Percentiles rank a stretch among this genome's conserved stretches.
Evolutionary conservation across 306 rosid species (phyloP).

Genomic region (Cyamopsis tetragonoloba): DNA sequence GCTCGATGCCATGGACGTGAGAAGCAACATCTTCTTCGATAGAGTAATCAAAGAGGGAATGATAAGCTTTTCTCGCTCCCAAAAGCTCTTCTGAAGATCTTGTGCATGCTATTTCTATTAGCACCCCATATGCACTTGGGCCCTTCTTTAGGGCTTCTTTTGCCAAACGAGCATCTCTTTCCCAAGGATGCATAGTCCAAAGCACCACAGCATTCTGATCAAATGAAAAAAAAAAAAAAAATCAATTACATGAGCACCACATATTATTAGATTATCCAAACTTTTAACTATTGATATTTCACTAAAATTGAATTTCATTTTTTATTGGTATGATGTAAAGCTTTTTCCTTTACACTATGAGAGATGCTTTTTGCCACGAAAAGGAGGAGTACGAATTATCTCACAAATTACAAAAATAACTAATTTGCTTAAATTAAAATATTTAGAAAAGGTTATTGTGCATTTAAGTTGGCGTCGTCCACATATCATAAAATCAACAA

Average conservation of each 20-base stretch:
- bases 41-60: conserved; percentile 89
- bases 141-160: conserved; percentile 75
- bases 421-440: too few relatives aligned
- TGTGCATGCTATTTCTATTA: conserved; percentile 80
- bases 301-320: not conserved
- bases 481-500: too few relatives aligned
- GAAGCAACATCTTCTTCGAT: conserved; percentile 85
- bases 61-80: conserved; percentile 90
- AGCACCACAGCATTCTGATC: conserved; percentile 70
- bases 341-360: too few relatives aligned
- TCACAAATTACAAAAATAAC: too few relatives aligned
- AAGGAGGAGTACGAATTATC: too few relatives aligned
- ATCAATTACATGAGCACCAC: not conserved
- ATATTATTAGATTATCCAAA: not conserved
- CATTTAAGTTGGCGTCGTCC: too few relatives aligned
- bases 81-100: conserved; percentile 78
- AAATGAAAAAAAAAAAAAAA: too few relatives aligned
- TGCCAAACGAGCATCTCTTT: conserved; percentile 82
- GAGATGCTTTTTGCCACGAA: too few relatives aligned
- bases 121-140: conserved; percentile 35
- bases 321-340: too few relatives aligned
- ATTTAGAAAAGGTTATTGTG: too few relatives aligned
- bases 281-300: not conserved
- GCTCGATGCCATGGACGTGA: conserved; percentile 46
- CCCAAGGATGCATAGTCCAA: conserved; percentile 98